Evolutionary conservation across 2,329 filamentous ascomycete genomes (phyloP), one percentile per base, ranked within the genome.

Genomic region (Apiospora koreana): DNA sequence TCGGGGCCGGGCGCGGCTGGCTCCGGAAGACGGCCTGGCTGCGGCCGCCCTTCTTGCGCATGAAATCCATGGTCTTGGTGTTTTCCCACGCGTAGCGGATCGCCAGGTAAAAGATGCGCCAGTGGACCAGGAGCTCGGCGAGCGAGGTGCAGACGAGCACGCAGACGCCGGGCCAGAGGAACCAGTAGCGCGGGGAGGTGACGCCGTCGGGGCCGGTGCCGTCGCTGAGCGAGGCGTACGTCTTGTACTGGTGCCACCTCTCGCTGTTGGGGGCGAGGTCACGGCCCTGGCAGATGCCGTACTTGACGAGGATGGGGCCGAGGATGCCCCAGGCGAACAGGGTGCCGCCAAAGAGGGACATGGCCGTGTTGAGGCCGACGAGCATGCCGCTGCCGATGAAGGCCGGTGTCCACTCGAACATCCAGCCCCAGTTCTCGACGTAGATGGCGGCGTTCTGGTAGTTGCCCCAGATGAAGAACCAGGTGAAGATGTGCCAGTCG

Each of bases 301-400:
- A 84, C 76, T 85, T 82, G 4, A 90, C 86, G 12, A 90, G 84
- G 21, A 83, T 74, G 28, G 88, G 88, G 1, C 87, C 88, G 70
- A 90, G 88, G 71, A 90, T 71, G 67, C 74, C 82, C 87, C 87
- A 89, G 38, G 87, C 87, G 25, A 89, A 78, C 67, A 89, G 78
- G 28, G 84, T 85, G 41, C 88, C 88, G 38, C 75, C 81, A 68
- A 89, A 86, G 81, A 89, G 86, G 50, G 87, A 90, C 72, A 88
- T 80, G 50, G 87, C 85, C 42, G 86, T 84, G 78, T 90, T 89
- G 72, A 89, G 80, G 70, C 87, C 87, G 73, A 89, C 87, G 54
- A 89, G 83, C 79, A 89, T 87, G 58, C 87, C 87, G 54, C 83
- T 85, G 23, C 87, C 87, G 69, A 89, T 87, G 78, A 89, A 89